Conservation (phyloP, 2,329 filamentous ascomycete genomes). For the Chaetomiaceae sp. region DNA sequence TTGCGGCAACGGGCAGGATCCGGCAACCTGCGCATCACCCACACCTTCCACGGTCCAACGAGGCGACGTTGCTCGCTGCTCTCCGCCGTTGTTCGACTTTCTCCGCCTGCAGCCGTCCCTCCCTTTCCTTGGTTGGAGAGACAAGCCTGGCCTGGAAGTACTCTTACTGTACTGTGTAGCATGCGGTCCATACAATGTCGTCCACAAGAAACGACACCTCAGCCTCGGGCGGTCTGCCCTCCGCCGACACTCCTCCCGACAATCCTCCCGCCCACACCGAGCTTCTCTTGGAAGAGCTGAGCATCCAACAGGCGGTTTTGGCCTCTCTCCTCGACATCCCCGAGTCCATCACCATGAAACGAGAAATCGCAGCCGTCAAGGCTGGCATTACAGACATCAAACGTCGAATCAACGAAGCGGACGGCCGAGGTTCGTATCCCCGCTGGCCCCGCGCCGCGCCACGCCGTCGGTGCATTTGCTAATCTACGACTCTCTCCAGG, state of each 20-base stretch:
- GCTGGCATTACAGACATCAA: constrained; percentile 28
- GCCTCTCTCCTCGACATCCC: constrained; percentile 36
- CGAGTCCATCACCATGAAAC: constrained; percentile 21
- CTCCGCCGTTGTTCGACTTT: neutral
- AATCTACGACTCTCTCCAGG: neutral
- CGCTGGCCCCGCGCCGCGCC: neutral
- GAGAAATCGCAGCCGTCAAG: constrained; percentile 28
- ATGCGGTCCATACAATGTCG: constrained; percentile 5
- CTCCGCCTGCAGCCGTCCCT: neutral
- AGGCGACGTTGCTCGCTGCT: neutral
- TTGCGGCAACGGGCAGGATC: too few species aligned
- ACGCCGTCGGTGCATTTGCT: neutral
- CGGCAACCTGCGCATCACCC: neutral
- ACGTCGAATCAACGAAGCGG: constrained; percentile 24
- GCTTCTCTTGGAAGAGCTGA: constrained; percentile 38
- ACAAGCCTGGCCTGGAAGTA: too few species aligned
- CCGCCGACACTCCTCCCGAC: neutral
- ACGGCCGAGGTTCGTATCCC: constrained; percentile 9
- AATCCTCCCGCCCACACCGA: constrained; percentile 9
- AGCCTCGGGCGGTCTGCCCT: constrained; percentile 1
- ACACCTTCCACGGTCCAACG: neutral
- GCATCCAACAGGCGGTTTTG: constrained; percentile 40
- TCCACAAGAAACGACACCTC: constrained; percentile 3
- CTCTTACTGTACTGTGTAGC: too few species aligned
- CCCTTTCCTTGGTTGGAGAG: too few species aligned